A percentile compares a stretch with the other conserved stretches of the same genome.
These are phyloP conservation scores for Pseudoturritis turrita DNA, from an alignment of 345 rosid species.

Conservation along the genomic window DNA sequence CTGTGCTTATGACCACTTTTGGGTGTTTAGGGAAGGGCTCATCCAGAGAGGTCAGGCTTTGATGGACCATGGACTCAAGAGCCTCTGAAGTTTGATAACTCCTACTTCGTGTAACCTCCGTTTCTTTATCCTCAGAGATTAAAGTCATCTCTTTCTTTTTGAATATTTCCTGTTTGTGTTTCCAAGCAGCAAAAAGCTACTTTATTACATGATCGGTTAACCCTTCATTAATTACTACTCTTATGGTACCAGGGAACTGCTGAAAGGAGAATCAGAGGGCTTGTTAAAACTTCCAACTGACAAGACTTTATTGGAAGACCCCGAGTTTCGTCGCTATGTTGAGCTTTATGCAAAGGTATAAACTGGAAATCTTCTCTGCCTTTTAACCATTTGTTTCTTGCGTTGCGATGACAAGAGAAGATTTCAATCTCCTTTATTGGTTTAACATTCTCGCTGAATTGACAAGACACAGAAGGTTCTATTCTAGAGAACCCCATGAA, in stretches of 20 bases:
- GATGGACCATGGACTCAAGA: constrained; percentile 97
- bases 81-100: constrained; percentile 89
- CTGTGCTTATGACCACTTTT: constrained; percentile 8
- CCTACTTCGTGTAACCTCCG: constrained; percentile 78
- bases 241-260: constrained; percentile 48
- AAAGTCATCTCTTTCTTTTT: neutral
- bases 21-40: constrained; percentile 73
- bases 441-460: neutral
- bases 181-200: neutral
- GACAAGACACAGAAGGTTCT: neutral
- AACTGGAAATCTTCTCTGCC: neutral
- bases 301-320: constrained; percentile 64
- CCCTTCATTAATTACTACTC: neutral
- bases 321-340: constrained; percentile 61
- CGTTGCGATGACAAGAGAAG: neutral
- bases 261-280: constrained; percentile 75
- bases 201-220: neutral
- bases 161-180: neutral
- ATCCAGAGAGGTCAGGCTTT: constrained; percentile 89
- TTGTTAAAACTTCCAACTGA: constrained; percentile 87
- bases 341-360: constrained; percentile 82
- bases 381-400: neutral
- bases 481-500: neutral
- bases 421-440: neutral
- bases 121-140: neutral